Base-by-base conservation (phyloP, 352 stramenopile species). In the Phytophthora crassamura region DNA sequence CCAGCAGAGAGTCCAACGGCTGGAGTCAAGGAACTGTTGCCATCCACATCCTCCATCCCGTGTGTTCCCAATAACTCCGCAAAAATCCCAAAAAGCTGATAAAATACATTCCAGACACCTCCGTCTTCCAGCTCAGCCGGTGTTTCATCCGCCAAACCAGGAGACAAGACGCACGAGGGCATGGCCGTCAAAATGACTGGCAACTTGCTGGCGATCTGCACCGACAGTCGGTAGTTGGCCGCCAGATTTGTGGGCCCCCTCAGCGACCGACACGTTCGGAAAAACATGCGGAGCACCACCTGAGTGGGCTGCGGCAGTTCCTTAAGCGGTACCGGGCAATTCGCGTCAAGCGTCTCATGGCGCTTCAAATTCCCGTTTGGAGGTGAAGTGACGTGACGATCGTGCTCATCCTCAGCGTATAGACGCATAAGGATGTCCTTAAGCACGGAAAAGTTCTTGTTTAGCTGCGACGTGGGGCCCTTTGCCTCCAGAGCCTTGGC, bases 221-320 rank as follows among this genome's bases (percentile, higher is more conserved):
- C 46, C 2, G 88, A 60, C 22, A 90, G 47, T 7, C 71, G 67
- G 9, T 42, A 58, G 36, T 80, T 86, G 0, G 35, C 39, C 10
- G 20, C 28, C 7, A 82, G 28, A 18, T 72, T 60, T 0, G 25
- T 33, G 10, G 64, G 57, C 10, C 82, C 75, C 28, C 70, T 74
- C 4, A 93, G 33, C 5, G 76, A 84, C n/a, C 69, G 63, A n/a
- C 82, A 87, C 5, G 88, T 55, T 0, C 80, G 74, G 42, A 91
- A 93, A 58, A 95, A 93, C 48, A 93, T 75, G 18, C 68, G 72
- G n/a, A 95, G 53, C 28, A 68, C 78, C 5, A 93, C 55, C 55
- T 95, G 86, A 5, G 74, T 83, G 0, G 86, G 64, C 0, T 88
- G 36, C 0, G 83, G 75, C 1, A 94, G 61, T 4, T 89, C 79